A percentile compares a stretch with the other conserved stretches of the same genome.
Evolutionary conservation across 306 rosid genomes (phyloP).

Genomic region (Trichosanthes cucumerina): DNA sequence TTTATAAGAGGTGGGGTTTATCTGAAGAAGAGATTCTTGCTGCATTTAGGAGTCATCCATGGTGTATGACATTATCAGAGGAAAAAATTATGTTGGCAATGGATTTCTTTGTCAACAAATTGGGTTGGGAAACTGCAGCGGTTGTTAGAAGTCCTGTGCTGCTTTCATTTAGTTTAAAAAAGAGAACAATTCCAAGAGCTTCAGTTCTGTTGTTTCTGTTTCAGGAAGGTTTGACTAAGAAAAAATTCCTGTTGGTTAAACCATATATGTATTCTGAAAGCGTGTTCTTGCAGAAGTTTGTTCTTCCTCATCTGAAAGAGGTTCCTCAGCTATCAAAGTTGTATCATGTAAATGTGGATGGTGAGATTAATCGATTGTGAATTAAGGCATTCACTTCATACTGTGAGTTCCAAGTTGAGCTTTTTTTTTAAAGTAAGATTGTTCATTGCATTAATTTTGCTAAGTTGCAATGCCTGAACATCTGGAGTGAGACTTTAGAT

Average conservation of each 20-base stretch:
- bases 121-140: conserved; percentile 24
- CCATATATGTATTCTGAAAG: neutral
- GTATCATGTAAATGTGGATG: conserved; percentile 8
- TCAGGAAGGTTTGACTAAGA: conserved; percentile 18
- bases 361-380: neutral
- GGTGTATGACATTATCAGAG: conserved; percentile 26
- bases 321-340: conserved; percentile 20
- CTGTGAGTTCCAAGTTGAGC: neutral
- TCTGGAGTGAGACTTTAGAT: neutral
- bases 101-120: conserved; percentile 24
- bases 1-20: conserved; percentile 40
- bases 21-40: conserved; percentile 17
- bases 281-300: conserved; percentile 16
- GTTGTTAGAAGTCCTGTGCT: conserved; percentile 5
- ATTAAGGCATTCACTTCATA: neutral
- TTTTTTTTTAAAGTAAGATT: neutral
- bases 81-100: conserved; percentile 20
- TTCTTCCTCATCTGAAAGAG: conserved; percentile 15
- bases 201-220: conserved; percentile 23
- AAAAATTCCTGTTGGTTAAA: neutral
- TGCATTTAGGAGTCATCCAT: conserved; percentile 23
- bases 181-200: conserved; percentile 29
- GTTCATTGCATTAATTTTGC: neutral
- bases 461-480: neutral
- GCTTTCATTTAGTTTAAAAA: conserved; percentile 23